phyloP scores from a whole-genome alignment of 2,329 filamentous ascomycete species.

The Chrysoporthe austroafricana region DNA sequence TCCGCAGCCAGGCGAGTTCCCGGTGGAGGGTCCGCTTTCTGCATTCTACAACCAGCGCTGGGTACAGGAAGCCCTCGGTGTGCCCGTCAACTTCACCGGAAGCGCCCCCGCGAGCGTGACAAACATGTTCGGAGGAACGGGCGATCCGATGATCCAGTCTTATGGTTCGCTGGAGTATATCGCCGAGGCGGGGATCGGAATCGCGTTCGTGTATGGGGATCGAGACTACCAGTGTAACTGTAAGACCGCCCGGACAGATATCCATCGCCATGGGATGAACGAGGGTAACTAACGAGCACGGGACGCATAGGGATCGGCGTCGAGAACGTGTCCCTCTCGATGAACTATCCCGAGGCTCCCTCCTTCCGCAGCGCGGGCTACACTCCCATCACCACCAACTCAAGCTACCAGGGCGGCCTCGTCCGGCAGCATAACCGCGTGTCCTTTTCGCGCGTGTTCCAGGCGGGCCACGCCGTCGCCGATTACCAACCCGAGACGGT shows the following conservation, averaged over 20 bases:
- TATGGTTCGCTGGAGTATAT: constrained; percentile 46
- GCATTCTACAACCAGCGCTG: constrained; percentile 58
- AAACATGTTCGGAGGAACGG: constrained; percentile 42
- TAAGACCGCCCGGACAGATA: constrained; percentile 3
- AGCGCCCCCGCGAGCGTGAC: constrained; percentile 36
- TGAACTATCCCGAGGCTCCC: constrained; percentile 46
- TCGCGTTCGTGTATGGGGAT: constrained; percentile 59
- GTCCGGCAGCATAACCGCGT: constrained; percentile 53
- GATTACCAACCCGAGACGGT: constrained; percentile 56
- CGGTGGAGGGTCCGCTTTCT: constrained; percentile 47
- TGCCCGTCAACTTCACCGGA: constrained; percentile 59
- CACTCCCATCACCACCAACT: constrained; percentile 44
- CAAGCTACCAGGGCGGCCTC: constrained; percentile 47
- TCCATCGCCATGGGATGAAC: not conserved
- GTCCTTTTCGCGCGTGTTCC: constrained; percentile 51
- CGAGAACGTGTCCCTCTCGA: constrained; percentile 49
- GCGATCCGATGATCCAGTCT: constrained; percentile 34
- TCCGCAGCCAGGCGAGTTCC: constrained; percentile 50
- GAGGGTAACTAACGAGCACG: not conserved
- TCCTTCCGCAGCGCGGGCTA: constrained; percentile 55
- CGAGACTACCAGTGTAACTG: constrained; percentile 53
- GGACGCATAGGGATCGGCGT: constrained; percentile 51
- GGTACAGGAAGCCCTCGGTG: constrained; percentile 58
- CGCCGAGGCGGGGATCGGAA: constrained; percentile 56
- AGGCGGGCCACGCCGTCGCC: constrained; percentile 52